phyloP scores from a whole-genome alignment of 2,329 filamentous ascomycete species.

The Teratosphaeria nubilosa region DNA sequence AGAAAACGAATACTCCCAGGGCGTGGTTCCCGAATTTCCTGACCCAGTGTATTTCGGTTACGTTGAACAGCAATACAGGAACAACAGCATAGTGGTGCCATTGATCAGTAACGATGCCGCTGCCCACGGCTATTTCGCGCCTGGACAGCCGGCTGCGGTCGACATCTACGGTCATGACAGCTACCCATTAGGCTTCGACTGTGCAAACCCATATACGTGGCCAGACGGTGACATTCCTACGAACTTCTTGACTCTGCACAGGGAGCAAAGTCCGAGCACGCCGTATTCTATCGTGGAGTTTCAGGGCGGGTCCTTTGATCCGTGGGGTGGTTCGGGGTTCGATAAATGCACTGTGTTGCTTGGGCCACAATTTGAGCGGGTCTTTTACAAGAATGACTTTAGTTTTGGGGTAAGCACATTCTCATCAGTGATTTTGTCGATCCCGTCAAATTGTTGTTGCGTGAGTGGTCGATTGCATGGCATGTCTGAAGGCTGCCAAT shows the following conservation, averaged over 20 bases:
- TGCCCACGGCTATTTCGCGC: slow-evolving; percentile 52
- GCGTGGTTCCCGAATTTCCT: slow-evolving; percentile 46
- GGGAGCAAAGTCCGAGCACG: slow-evolving; percentile 52
- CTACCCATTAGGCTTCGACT: slow-evolving; percentile 52
- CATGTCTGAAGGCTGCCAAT: too few relatives aligned
- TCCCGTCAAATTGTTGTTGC: too few relatives aligned
- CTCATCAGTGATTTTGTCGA: neutral
- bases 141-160: slow-evolving; percentile 46
- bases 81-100: slow-evolving; percentile 62
- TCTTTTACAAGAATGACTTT: slow-evolving; percentile 58
- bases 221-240: slow-evolving; percentile 47
- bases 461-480: too few relatives aligned
- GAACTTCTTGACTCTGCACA: slow-evolving; percentile 44
- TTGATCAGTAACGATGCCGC: slow-evolving; percentile 65
- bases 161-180: slow-evolving; percentile 58
- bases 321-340: slow-evolving; percentile 64
- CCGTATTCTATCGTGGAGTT: slow-evolving; percentile 55
- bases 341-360: slow-evolving; percentile 55
- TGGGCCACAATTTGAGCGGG: slow-evolving; percentile 63
- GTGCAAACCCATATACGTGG: slow-evolving; percentile 53
- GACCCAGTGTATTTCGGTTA: slow-evolving; percentile 60
- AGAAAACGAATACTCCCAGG: slow-evolving; percentile 66
- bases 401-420: slow-evolving; percentile 36
- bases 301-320: slow-evolving; percentile 49
- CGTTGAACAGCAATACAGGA: slow-evolving; percentile 56